Percentiles rank a stretch among this genome's conserved stretches.
These are phyloP conservation scores for Urochloa ruziziensis DNA, from an alignment of 176 grass and related monocot genomes.

Conservation along the genomic window DNA sequence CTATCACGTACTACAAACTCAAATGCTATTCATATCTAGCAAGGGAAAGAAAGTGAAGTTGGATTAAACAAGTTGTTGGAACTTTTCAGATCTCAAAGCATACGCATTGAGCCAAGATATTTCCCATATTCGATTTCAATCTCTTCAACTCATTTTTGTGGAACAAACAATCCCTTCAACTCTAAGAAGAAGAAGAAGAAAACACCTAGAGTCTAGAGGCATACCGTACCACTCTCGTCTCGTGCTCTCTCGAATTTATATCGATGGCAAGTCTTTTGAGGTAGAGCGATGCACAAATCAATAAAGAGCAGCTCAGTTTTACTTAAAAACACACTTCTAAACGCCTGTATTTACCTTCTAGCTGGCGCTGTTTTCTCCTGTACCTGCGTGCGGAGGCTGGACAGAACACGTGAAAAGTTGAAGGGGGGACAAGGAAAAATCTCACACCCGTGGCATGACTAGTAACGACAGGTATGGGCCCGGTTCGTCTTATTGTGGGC, in stretches of 20 bases:
- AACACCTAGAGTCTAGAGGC: not conserved
- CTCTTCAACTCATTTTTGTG: no score
- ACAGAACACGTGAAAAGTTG: not conserved
- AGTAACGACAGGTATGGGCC: slow-evolving; percentile 14
- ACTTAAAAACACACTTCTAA: not conserved
- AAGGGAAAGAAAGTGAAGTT: no score
- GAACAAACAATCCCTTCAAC: no score
- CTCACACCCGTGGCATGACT: slow-evolving; percentile 32
- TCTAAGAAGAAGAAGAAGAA: not conserved
- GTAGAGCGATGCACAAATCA: not conserved
- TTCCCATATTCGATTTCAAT: no score
- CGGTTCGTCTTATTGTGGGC: not conserved
- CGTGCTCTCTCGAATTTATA: not conserved
- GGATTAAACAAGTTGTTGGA: no score
- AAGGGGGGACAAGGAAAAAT: not conserved
- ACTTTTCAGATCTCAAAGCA: no score
- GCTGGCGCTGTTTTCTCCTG: not conserved
- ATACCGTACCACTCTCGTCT: not conserved
- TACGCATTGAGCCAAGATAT: no score
- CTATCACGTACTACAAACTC: no score
- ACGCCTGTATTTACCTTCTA: not conserved
- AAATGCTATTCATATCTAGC: no score
- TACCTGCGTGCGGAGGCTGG: not conserved
- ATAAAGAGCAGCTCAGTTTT: not conserved
- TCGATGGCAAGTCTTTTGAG: not conserved